Percentiles rank a stretch among this genome's conserved stretches.
Evolutionary conservation across 257 asterid species (phyloP).

Genomic region (Fraxinus quadrangulata): DNA sequence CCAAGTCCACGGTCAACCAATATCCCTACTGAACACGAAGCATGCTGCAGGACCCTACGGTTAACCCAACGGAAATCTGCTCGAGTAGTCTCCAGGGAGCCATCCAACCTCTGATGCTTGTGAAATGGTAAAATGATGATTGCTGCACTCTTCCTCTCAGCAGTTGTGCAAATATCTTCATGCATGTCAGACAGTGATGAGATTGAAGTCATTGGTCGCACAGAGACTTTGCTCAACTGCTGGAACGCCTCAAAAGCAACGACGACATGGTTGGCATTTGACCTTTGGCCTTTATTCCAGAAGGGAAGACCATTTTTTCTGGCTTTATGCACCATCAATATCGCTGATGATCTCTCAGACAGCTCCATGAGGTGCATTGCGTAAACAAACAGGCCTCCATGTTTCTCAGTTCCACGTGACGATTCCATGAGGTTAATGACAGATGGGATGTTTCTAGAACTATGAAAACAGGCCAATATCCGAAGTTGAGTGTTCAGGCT

Average conservation of each 20-base stretch:
- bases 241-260: constrained; percentile 61
- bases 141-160: constrained; percentile 46
- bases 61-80: constrained; percentile 44
- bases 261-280: constrained; percentile 43
- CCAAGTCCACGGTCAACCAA: constrained; percentile 66
- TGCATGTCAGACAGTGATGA: constrained; percentile 55
- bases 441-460: constrained; percentile 49
- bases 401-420: constrained; percentile 55
- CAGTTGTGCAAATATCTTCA: constrained; percentile 47
- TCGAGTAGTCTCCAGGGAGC: constrained; percentile 52
- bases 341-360: constrained; percentile 59
- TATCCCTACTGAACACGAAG: constrained; percentile 56
- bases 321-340: constrained; percentile 60
- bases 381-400: constrained; percentile 47
- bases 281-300: constrained; percentile 37
- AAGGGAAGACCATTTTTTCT: constrained; percentile 47
- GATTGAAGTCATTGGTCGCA: constrained; percentile 51
- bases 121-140: constrained; percentile 53
- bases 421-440: constrained; percentile 57
- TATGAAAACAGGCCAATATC: constrained; percentile 52
- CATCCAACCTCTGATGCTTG: constrained; percentile 52
- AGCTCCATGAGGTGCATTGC: constrained; percentile 67
- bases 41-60: constrained; percentile 43
- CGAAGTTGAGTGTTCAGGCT: constrained; percentile 42
- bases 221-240: constrained; percentile 46